Conservation (phyloP, 768 basidiomycete species). For the Russula foetens region DNA sequence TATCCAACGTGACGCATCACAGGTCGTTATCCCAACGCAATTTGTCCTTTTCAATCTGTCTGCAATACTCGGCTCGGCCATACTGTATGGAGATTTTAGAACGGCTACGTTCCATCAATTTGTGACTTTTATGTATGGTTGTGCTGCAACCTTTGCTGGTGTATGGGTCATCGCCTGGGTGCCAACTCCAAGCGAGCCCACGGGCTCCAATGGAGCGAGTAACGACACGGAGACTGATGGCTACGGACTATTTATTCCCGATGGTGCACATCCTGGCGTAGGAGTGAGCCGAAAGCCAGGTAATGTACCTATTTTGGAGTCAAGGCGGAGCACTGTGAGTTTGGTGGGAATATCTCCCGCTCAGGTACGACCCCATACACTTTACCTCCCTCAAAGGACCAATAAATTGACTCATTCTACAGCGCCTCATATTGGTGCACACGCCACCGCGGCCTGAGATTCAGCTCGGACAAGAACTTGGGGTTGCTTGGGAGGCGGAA, state of each 20-base stretch:
- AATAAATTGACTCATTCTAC: constrained; percentile 7
- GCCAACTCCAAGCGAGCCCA: constrained; percentile 26
- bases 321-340: constrained; percentile 48
- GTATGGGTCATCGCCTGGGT: constrained; percentile 83
- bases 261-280: constrained; percentile 22
- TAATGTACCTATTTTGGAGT: constrained; percentile 39
- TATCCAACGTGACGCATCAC: constrained; percentile 2
- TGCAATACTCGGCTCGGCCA: constrained; percentile 86
- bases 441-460: constrained; percentile 49
- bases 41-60: constrained; percentile 93
- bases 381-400: background rate
- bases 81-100: constrained; percentile 91
- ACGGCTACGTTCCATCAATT: constrained; percentile 74
- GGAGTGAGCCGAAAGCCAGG: constrained; percentile 16
- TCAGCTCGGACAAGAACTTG: constrained; percentile 5
- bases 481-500: constrained; percentile 1
- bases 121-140: constrained; percentile 80
- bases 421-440: constrained; percentile 60
- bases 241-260: constrained; percentile 10
- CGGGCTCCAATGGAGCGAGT: constrained; percentile 17
- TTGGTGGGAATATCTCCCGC: constrained; percentile 68
- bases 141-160: constrained; percentile 81
- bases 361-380: constrained; percentile 38
- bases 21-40: constrained; percentile 91
- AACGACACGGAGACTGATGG: constrained; percentile 27